phyloP scores from a whole-genome alignment of 192 early-diverging fungal genomes.

The Coemansia sp. region DNA sequence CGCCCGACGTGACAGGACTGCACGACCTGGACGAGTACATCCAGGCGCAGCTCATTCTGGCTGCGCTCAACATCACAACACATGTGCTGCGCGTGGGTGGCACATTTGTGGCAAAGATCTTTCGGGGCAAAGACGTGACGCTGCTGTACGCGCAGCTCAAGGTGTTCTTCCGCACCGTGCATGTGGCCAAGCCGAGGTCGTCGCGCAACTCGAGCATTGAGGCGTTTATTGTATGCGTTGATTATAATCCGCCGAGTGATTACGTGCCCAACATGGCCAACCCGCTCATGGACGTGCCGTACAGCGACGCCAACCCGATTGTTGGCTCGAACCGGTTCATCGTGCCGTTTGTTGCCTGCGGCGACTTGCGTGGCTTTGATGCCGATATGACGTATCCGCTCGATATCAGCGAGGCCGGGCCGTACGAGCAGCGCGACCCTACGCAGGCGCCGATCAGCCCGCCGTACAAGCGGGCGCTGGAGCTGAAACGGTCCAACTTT shows the following conservation, averaged over 20 bases:
- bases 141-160: slow-evolving; percentile 89
- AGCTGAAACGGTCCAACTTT: slow-evolving; percentile 67
- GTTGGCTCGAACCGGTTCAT: slow-evolving; percentile 73
- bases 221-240: slow-evolving; percentile 91
- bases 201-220: slow-evolving; percentile 93
- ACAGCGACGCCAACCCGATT: slow-evolving; percentile 67
- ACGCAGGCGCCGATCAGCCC: slow-evolving; percentile 85
- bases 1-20: slow-evolving; percentile 94
- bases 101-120: slow-evolving; percentile 98
- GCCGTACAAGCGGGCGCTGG: slow-evolving; percentile 82
- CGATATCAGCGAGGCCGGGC: slow-evolving; percentile 47
- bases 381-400: slow-evolving; percentile 83
- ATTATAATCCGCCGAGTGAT: slow-evolving; percentile 80
- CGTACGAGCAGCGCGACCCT: slow-evolving; percentile 63
- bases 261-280: slow-evolving; percentile 90
- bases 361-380: slow-evolving; percentile 87
- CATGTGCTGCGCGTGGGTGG: slow-evolving; percentile 88
- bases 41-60: slow-evolving; percentile 93
- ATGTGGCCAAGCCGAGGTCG: slow-evolving; percentile 89
- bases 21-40: slow-evolving; percentile 99
- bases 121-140: slow-evolving; percentile 92
- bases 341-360: slow-evolving; percentile 89
- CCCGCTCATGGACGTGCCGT: slow-evolving; percentile 81
- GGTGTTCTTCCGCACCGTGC: slow-evolving; percentile 89
- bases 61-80: slow-evolving; percentile 95